Base-by-base conservation (phyloP, 2,329 filamentous ascomycete species). In the Aspergillus amoenus region DNA sequence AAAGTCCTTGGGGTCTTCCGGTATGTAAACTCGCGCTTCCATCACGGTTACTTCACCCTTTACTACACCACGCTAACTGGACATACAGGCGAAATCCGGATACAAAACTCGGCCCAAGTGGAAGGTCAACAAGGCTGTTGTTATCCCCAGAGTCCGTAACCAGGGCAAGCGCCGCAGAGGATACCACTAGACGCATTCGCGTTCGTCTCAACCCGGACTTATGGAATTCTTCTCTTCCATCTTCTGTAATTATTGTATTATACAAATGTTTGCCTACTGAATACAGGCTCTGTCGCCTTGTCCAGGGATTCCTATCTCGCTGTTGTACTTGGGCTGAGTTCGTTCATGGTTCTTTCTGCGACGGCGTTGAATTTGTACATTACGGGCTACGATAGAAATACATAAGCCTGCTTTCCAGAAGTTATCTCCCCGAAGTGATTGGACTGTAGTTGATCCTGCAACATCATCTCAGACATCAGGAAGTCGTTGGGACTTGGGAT, bases 1-100 rank as follows among this genome's bases (percentile, higher is more conserved):
- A 94, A 68, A 96, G 91, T 78, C 94, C 94, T 58, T 99, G 95
- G 94, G 94, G 95, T 73, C 88, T 87, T 72, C 93, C 91, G 71
- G 92, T 95, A 88, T 79, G 91, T 85, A 54, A 64, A 12, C 47
- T 50, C 48, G 21, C 12, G 40, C 49, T 56, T 45, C 22, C 47
- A 47, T 56, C 34, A 13, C 34, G n/a, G 34, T 37, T n/a, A n/a
- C 34, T n/a, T 9, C 34, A n/a, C 34, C 34, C 6, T 22, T 55
- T 57, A 53, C 54, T 42, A 24, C 42, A 52, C 50, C 18, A 50
- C 44, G 60, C 61, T 64, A 44, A 68, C 45, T 4, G 55, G 27
- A 44, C 50, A 48, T 50, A 32, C 60, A 82, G 80, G 77, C 81
- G 61, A 83, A 83, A 75, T 81, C 79, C 40, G 81, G 81, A 41